Conservation (phyloP, 768 basidiomycete genomes). For the Mycena leptocephala region DNA sequence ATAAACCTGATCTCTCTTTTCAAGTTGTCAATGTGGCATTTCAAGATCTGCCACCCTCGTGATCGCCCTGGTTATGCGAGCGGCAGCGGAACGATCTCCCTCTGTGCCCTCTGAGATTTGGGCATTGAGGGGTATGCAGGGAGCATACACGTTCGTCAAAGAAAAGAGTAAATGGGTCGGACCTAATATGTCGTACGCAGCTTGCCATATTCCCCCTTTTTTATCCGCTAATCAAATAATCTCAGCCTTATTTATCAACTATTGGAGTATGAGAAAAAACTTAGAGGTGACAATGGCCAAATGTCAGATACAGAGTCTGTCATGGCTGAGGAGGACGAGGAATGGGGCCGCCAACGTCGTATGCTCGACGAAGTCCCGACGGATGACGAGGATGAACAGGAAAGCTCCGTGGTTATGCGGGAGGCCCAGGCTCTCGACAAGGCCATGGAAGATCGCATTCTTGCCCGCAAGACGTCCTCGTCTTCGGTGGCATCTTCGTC, state of each 20-base stretch:
- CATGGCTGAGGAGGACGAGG: slow-evolving; percentile 79
- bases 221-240: slow-evolving; percentile 29
- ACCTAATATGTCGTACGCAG: slow-evolving; percentile 94
- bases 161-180: slow-evolving; percentile 90
- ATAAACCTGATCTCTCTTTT: slow-evolving; percentile 41
- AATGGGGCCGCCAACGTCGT: slow-evolving; percentile 82
- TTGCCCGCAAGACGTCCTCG: slow-evolving; percentile 80
- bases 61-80: slow-evolving; percentile 94
- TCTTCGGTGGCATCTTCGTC: slow-evolving; percentile 73
- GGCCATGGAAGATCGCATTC: slow-evolving; percentile 88
- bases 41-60: slow-evolving; percentile 92
- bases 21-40: slow-evolving; percentile 95
- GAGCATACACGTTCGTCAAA: slow-evolving; percentile 92
- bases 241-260: slow-evolving; percentile 92
- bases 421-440: slow-evolving; percentile 90
- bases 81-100: slow-evolving; percentile 80
- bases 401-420: slow-evolving; percentile 74
- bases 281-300: slow-evolving; percentile 65
- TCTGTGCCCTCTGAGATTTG: slow-evolving; percentile 83
- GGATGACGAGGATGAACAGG: slow-evolving; percentile 68
- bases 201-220: slow-evolving; percentile 34
- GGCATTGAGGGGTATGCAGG: slow-evolving; percentile 91
- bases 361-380: slow-evolving; percentile 71
- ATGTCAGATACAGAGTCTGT: slow-evolving; percentile 70
- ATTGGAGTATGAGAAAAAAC: slow-evolving; percentile 89